Conservation (phyloP, 2,329 filamentous ascomycete genomes). For the Daldinia sp. region DNA sequence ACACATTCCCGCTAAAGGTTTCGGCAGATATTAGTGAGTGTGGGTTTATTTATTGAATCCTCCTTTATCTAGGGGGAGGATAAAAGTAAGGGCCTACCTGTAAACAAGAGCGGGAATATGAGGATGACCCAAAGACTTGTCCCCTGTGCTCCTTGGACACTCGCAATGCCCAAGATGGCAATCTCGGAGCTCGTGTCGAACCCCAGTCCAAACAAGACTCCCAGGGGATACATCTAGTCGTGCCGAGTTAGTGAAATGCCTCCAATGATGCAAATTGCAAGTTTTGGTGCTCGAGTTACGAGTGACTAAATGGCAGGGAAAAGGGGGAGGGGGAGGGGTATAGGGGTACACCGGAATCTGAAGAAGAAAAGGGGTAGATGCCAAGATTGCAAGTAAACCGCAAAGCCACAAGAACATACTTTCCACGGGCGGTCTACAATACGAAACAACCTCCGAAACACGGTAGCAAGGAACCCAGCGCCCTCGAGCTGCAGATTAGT, state of each 20-base stretch:
- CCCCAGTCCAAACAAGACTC: slow-evolving; percentile 87
- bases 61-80: background rate
- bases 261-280: background rate
- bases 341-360: slow-evolving; percentile 59
- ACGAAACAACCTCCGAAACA: slow-evolving; percentile 80
- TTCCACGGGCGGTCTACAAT: slow-evolving; percentile 85
- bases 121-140: slow-evolving; percentile 94
- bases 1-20: slow-evolving; percentile 81
- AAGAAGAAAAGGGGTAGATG: background rate
- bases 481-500: slow-evolving; percentile 75
- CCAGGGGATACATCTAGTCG: slow-evolving; percentile 51
- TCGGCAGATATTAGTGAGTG: background rate
- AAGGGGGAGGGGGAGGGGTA: slow-evolving; percentile 59
- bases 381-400: background rate
- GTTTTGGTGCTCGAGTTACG: background rate
- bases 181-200: slow-evolving; percentile 97
- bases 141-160: slow-evolving; percentile 83
- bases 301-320: slow-evolving; percentile 56
- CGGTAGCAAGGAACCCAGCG: slow-evolving; percentile 74
- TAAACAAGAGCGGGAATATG: slow-evolving; percentile 90
- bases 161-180: slow-evolving; percentile 88
- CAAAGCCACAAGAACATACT: slow-evolving; percentile 2
- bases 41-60: background rate
- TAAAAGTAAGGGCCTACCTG: slow-evolving; percentile 59
- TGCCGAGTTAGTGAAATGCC: background rate